phyloP scores from a whole-genome alignment of 495 filamentous ascomycete species.

The Xeromyces bisporus region DNA sequence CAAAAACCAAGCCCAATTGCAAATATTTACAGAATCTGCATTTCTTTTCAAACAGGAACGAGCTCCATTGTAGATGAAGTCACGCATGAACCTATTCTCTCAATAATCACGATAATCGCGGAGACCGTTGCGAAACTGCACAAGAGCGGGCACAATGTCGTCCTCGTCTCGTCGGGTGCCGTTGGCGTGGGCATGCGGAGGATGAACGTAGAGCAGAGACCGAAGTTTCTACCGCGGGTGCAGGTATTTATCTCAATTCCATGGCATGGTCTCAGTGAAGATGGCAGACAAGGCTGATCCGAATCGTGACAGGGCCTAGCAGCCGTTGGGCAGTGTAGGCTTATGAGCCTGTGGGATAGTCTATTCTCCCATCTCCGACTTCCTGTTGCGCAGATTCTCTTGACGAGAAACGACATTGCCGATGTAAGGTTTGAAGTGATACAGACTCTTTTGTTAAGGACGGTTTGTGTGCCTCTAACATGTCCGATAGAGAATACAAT shows the following conservation, averaged over 20 bases:
- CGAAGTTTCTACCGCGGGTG: constrained; percentile 70
- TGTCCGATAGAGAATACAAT: constrained; percentile 57
- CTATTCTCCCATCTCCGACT: constrained; percentile 74
- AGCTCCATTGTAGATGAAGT: constrained; percentile 96
- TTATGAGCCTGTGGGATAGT: constrained; percentile 92
- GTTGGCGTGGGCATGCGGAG: constrained; percentile 81
- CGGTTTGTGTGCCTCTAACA: constrained; percentile 6
- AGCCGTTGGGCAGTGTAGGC: constrained; percentile 85
- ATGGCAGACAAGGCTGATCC: too few relatives aligned
- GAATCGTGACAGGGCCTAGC: constrained; percentile 54
- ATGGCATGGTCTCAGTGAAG: too few relatives aligned
- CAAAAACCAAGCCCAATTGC: neutral
- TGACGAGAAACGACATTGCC: constrained; percentile 94
- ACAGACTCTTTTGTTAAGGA: neutral
- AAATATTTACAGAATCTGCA: constrained; percentile 1
- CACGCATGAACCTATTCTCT: constrained; percentile 91
- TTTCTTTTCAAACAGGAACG: constrained; percentile 43
- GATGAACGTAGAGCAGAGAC: constrained; percentile 79
- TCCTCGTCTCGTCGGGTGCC: constrained; percentile 91
- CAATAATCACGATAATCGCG: constrained; percentile 75
- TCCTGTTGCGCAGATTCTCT: constrained; percentile 82
- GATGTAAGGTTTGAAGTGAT: constrained; percentile 42
- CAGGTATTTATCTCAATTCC: too few relatives aligned
- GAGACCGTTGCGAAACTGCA: constrained; percentile 74
- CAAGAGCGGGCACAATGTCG: constrained; percentile 83